Base-by-base conservation (phyloP, 2,329 filamentous ascomycete species). In the Calonectria naviculata region DNA sequence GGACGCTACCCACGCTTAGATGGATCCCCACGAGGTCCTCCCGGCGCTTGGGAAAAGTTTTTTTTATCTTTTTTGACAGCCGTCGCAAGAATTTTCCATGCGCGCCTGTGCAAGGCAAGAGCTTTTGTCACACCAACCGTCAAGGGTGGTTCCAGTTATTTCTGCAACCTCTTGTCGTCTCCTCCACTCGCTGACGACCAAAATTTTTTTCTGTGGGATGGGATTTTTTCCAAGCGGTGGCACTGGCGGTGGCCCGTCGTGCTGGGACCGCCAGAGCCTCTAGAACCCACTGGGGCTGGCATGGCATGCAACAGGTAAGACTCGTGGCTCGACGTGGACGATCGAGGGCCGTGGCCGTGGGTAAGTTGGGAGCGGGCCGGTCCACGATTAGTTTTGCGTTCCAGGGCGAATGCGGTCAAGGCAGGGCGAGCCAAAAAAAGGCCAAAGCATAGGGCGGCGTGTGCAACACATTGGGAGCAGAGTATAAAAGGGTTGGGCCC, bases 401-500 rank as follows among this genome's bases (percentile, higher is more conserved):
- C 29, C 38, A 60, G 10, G 34, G 46, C 47, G 61, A 60, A 65
- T 65, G 67, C 61, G 67, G 67, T 52, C 61, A 65, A 60, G 61
- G 42, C 38, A 56, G 46, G 42, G 29, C 24, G 7, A 38, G 38
- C 29, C 36, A 36, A 28, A 36, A 26, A 28, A 61, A 26, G n/a
- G 54, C 24, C 38, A 24, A 61, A 19, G n/a, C n/a, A 17, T 54
- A 29, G 24, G 21, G 5, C n/a, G n/a, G n/a, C n/a, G n/a, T n/a
- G n/a, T n/a, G n/a, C n/a, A n/a, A n/a, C 19, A 34, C 34, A 12
- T n/a, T 54, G 49, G 49, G 21, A 28, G n/a, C 15, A 17, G 61
- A 66, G 63, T 70, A 70, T 70, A 70, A 70, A 68, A 36, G 41
- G 49, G 56, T 52, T 26, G 62, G 68, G 56, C 46, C 63, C 62